Percentiles rank a stretch among this genome's conserved stretches.
These are phyloP conservation scores for Zea mays DNA, from an alignment of 176 grass and related monocot genomes.

Conservation along the genomic window Zm-B73-REFERENCE-NAM-5.0 NC_050099.1:12095501-12096000, in stretches of 20 bases:
- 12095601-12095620: conserved; percentile 95
- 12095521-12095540: background rate
- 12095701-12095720: conserved; percentile 60
- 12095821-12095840: conserved; percentile 29
- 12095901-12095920: conserved; percentile 43
- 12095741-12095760: conserved; percentile 64
- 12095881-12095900: conserved; percentile 50
- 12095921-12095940: conserved; percentile 61
- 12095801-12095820: background rate
- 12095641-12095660: conserved; percentile 55
- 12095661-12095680: conserved; percentile 34
- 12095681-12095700: conserved; percentile 24
- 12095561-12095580: conserved; percentile 94
- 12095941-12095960: conserved; percentile 73
- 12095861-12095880: conserved; percentile 27
- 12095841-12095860: conserved; percentile 57
- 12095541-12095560: conserved; percentile 58
- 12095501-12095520: background rate
- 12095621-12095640: conserved; percentile 70
- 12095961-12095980: conserved; percentile 74
- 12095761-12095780: background rate
- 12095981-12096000: conserved; percentile 48
- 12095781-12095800: background rate
- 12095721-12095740: conserved; percentile 31
- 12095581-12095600: conserved; percentile 77